Base-by-base conservation (phyloP, 2,329 filamentous ascomycete genomes). In the Neodidymelliopsis sp. region DNA sequence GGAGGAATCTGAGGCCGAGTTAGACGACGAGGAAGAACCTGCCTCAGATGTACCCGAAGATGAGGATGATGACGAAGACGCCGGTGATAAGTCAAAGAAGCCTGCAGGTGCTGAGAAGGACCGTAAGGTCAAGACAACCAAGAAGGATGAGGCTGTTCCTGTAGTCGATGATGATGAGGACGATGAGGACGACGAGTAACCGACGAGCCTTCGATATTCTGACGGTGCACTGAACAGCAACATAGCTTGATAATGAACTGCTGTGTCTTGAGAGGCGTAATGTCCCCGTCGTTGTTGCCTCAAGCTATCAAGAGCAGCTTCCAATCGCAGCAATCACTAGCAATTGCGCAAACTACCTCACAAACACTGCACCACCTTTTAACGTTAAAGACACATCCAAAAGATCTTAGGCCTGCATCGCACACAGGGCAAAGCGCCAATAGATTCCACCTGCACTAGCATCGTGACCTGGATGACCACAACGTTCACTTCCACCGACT, bases 1-100 rank as follows among this genome's bases (percentile, higher is more conserved):
- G 7, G 59, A 63, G 7, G 65, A 65, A 7, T 46, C 24, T 7
- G 60, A 67, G 24, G 58, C 72, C 42, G 60, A 68, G 18, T 63
- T 69, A 35, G 72, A 71, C 24, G 66, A 65, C 5, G 65, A 65
- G 4, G 62, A 60, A 57, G 47, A 45, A 37, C 41, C 28, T 24
- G 37, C 28, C 13, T 52, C 49, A 5, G 42, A 52, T 7, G 49
- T 28, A 4, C 37, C 29, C 18, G 63, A 60, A n/a, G 63, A 65
- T 8, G 64, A 60, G 8, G 54, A 53, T 6, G 63, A 72, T 33
- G 59, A 68, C 15, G 68, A 72, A 37, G 73, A 72, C 48, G 67
- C 77, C 38, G 75, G 65, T 28, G 59, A 62, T 27, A 58, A 64
- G 53, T 55, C 74, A 43, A 65, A 78, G 62, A 72, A 70, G 62